Base-by-base conservation (phyloP, 2,329 filamentous ascomycete genomes). In the Colletotrichum nymphaeae region DNA sequence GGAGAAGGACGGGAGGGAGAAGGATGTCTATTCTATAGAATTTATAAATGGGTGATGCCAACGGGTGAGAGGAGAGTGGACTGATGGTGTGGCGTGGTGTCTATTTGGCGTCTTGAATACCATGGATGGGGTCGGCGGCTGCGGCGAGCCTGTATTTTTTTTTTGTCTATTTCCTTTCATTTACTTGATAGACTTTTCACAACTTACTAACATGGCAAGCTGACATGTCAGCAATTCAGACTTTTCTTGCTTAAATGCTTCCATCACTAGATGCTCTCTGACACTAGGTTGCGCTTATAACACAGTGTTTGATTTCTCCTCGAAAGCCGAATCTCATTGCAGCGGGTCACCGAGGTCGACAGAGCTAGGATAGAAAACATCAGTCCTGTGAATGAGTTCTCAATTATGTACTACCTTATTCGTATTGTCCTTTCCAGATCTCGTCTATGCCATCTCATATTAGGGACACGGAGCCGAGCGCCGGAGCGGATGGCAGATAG, bases 1-100 rank as follows among this genome's bases (percentile, higher is more conserved):
- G 24, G 65, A 77, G 8, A 64, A 73, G 12, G 72, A 72, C 12
- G 63, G 32, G n/a, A 52, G 60, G 56, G 71, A 73, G 9, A 73
- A 73, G 24, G 67, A 71, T 5, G 58, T 73, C 14, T 73, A 73
- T 12, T 56, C 32, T 16, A 70, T 73, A 49, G 71, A 56, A 2
- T 70, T 70, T 57, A 56, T 67, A 5, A 68, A 42, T 5, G 67
- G 56, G 0, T 73, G 4, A 58, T 22, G 0, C 0, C 4, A 22
- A 42, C 3, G 56, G 46, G 0, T 70, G 11, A 53, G 26, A 0
- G 2, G 4, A 22, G 32, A 12, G 16, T 1, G 24, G 30, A 24
- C 16, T 26, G 32, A 2, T 5, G 5, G 52, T 32, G 52, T 32
- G 52, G 16, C 16, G 42, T 16, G 6, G 42, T 16, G 42, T 42